Evolutionary conservation across 768 basidiomycete genomes (phyloP), one percentile per base, ranked within the genome.

Genomic region (Hygrocybe coccinea): DNA sequence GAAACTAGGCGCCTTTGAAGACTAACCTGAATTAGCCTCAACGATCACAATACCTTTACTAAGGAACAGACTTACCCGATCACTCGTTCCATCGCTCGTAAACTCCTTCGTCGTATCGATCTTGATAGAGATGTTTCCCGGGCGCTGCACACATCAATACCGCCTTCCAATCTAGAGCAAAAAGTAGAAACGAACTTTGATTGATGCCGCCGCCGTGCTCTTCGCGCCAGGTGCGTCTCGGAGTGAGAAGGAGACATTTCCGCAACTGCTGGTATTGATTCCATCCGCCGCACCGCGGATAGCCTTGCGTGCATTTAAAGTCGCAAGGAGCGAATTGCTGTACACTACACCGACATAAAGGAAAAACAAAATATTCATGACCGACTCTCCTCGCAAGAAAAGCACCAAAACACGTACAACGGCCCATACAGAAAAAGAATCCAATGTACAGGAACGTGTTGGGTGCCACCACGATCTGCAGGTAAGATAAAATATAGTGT

Each of bases 61-160:
- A 24, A 21, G 4, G 10, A 51, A 15, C 5, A 3, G 10, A 29
- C 22, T 44, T 11, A 48, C 53, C 9, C 45, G 53, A 38, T 56
- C 55, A 15, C 37, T 56, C 3, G 34, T 44, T 3, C 49, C n/a
- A 61, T 80, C 79, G 2, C 70, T 72, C 19, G 66, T 70, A 57
- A 76, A 77, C 61, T 81, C 77, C 57, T 78, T 76, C 5, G 77
- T 80, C 2, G 80, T 81, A 57, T 80, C 76, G 49, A 81, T 79
- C 59, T 79, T 80, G 71, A 81, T 80, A 2, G 79, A 77, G 41
- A 80, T 79, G 56, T 79, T 79, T 2, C 71, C 67, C 0, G 74
- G 72, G 33, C 72, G 60, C 39, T 57, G 43, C 21, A 33, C 22
- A 24, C 41, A 51, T 25, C 33, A 41, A 35, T 37, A 11, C 4